These are phyloP conservation scores for Colletotrichum siamense DNA, from an alignment of 2,329 filamentous ascomycete genomes.

Conservation along the genomic window DNA sequence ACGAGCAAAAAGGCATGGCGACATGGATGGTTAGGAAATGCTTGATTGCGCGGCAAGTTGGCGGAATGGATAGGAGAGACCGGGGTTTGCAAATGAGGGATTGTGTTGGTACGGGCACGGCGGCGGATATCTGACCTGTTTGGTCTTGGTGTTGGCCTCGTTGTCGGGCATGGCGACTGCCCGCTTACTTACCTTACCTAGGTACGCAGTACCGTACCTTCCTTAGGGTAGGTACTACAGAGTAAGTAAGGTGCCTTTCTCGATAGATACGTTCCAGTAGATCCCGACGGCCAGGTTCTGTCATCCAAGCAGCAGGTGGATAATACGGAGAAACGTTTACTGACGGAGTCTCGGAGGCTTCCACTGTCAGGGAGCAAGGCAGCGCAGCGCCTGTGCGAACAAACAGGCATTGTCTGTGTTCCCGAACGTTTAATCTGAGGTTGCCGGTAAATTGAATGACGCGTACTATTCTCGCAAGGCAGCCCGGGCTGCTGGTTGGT, in stretches of 20 bases:
- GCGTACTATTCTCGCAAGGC: background rate
- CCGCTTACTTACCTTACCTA: background rate
- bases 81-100: background rate
- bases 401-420: background rate
- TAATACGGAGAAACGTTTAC: background rate
- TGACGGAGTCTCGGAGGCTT: background rate
- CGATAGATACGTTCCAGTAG: background rate
- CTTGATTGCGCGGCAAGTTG: slow-evolving; percentile 4
- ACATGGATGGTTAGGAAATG: slow-evolving; percentile 3
- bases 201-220: background rate
- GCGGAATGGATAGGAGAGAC: background rate
- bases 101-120: background rate
- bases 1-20: background rate
- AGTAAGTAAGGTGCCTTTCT: background rate
- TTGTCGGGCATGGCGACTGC: background rate
- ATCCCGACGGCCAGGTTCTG: background rate
- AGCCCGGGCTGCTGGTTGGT: background rate
- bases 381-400: background rate
- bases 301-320: background rate
- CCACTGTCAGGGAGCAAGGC: background rate
- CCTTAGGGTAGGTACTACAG: too few species aligned
- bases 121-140: slow-evolving; percentile 18
- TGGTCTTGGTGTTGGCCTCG: slow-evolving; percentile 3
- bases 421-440: background rate
- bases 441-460: slow-evolving; percentile 2